Conservation (phyloP, 2,329 filamentous ascomycete species). For the Lachnellula hyalina region DNA sequence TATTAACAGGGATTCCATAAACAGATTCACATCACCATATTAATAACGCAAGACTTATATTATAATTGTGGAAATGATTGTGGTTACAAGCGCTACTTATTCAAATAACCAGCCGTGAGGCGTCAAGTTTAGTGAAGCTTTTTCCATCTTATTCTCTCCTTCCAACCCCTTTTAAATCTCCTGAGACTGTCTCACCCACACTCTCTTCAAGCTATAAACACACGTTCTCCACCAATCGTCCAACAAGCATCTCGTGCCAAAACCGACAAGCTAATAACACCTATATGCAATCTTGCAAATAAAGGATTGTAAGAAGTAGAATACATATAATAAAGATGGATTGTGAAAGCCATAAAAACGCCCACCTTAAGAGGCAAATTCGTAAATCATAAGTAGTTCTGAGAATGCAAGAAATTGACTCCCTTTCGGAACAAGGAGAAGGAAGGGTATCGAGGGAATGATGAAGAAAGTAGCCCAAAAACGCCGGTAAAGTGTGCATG, state of each 20-base stretch:
- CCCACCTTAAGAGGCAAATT: conserved; percentile 5
- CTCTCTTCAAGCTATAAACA: conserved; percentile 9
- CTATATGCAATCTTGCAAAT: conserved; percentile 5
- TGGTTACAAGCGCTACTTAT: conserved; percentile 5
- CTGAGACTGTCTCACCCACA: too few species aligned
- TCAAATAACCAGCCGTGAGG: conserved; percentile 27
- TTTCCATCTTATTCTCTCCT: conserved; percentile 10
- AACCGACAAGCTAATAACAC: not conserved
- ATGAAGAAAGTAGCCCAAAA: conserved; percentile 12
- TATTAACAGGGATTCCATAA: not conserved
- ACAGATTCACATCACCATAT: not conserved
- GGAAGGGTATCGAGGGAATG: conserved; percentile 14
- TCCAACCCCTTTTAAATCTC: conserved; percentile 1
- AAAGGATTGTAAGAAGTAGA: conserved; percentile 28
- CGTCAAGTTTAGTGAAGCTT: conserved; percentile 23
- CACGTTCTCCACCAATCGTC: not conserved
- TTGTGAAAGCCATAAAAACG: not conserved
- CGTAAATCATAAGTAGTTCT: conserved; percentile 14
- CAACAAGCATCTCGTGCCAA: not conserved
- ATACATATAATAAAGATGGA: conserved; percentile 16
- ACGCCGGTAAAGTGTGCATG: conserved; percentile 2
- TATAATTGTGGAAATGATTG: too few species aligned
- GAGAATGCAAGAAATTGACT: conserved; percentile 5
- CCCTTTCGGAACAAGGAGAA: not conserved
- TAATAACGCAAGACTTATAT: too few species aligned